These are phyloP conservation scores for Tanacetum coccineum DNA, from an alignment of 129 eudicot species.

Conservation along the genomic window DNA sequence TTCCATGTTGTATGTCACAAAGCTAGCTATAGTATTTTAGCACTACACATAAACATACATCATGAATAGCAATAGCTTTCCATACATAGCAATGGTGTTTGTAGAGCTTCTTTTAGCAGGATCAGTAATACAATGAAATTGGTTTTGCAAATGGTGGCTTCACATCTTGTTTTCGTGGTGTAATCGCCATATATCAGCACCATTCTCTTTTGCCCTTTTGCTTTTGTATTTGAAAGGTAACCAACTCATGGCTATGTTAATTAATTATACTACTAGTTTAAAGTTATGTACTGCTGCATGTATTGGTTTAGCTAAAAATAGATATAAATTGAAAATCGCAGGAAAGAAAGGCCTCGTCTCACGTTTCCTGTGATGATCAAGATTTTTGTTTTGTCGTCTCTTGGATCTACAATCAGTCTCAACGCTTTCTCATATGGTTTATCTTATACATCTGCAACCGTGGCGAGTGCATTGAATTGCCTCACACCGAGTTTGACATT, in stretches of 20 bases:
- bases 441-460: slow-evolving; percentile 26
- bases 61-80: slow-evolving; percentile 1
- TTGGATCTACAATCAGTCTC: slow-evolving; percentile 24
- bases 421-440: slow-evolving; percentile 23
- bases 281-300: background rate
- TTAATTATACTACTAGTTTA: background rate
- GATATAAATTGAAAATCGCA: background rate
- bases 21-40: no score
- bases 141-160: slow-evolving; percentile 23
- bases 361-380: slow-evolving; percentile 12
- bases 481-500: slow-evolving; percentile 23
- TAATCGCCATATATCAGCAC: slow-evolving; percentile 24
- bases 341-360: slow-evolving; percentile 22
- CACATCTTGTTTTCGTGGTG: slow-evolving; percentile 22
- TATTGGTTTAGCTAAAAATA: no score
- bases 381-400: slow-evolving; percentile 21
- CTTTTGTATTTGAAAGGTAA: slow-evolving; percentile 24
- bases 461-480: slow-evolving; percentile 26
- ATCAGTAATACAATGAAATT: slow-evolving; percentile 22
- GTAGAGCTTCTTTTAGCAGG: slow-evolving; percentile 19
- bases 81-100: slow-evolving; percentile 28
- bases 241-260: background rate
- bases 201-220: slow-evolving; percentile 21
- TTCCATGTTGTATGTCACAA: no score
- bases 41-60: no score